Evolutionary conservation across 2,329 filamentous ascomycete genomes (phyloP).

Genomic region (Colletotrichum limetticola): DNA sequence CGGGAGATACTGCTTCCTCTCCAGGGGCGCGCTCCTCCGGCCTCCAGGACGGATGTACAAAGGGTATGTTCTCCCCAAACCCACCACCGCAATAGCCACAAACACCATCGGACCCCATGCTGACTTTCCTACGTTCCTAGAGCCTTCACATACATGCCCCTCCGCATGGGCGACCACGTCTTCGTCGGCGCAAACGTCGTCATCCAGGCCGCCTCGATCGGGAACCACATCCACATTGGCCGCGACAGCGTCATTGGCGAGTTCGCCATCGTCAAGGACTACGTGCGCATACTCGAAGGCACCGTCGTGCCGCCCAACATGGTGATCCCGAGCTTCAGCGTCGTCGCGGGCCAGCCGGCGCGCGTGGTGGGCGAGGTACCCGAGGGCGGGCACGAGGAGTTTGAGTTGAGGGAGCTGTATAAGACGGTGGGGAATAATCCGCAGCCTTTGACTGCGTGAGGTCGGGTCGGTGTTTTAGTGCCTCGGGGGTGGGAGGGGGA

Average conservation of each 20-base stretch:
- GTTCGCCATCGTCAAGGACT: constrained; percentile 94
- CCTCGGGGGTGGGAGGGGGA: too few species aligned
- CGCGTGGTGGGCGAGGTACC: constrained; percentile 84
- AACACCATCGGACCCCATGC: too few species aligned
- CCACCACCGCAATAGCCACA: too few species aligned
- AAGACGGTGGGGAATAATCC: constrained; percentile 71
- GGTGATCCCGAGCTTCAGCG: constrained; percentile 91
- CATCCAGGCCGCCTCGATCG: constrained; percentile 85
- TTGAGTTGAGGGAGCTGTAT: constrained; percentile 73
- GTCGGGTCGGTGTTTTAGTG: too few species aligned
- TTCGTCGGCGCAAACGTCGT: constrained; percentile 82
- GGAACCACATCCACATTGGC: constrained; percentile 88
- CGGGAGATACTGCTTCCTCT: constrained; percentile 91
- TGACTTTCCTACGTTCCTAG: constrained; percentile 42
- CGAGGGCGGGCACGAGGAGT: constrained; percentile 74
- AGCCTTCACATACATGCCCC: constrained; percentile 82
- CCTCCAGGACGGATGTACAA: constrained; percentile 87
- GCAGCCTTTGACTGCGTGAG: constrained; percentile 39
- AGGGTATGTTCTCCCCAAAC: constrained; percentile 56
- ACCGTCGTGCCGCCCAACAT: constrained; percentile 87
- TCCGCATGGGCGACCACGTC: constrained; percentile 94
- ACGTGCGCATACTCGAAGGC: constrained; percentile 86
- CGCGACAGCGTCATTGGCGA: constrained; percentile 81
- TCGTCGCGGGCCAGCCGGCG: constrained; percentile 87
- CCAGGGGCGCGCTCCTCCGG: constrained; percentile 79